Evolutionary conservation across 306 rosid genomes (phyloP), one percentile per base, ranked within the genome.

Genomic region (Malus asiatica): DNA sequence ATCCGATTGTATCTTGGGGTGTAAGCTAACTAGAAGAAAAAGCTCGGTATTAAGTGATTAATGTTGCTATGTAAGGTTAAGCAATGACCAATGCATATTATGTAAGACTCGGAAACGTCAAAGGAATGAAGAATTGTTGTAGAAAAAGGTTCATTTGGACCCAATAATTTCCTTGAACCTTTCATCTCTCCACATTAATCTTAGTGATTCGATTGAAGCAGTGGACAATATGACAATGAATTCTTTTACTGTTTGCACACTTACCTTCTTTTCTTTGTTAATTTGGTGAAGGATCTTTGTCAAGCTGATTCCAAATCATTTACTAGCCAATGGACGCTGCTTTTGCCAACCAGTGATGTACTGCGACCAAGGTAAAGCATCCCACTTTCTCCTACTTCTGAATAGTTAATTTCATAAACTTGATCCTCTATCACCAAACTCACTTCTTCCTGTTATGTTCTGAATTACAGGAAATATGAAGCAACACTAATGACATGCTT

Each of bases 401-500:
- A 48, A 68, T 57, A 29, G 25, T 42, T 32, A 23, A 29, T 70
- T 76, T 62, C 53, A 6, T 35, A n/a, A 3, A 22, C 52, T 33
- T 55, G 7, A 66, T 45, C 22, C 23, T 64, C 58, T 8, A 10
- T 46, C 59, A 9, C 25, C 58, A 55, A 38, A 27, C 61, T 66
- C 33, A 30, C 65, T 73, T 69, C 55, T 57, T 70, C 78, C 22
- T 76, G 68, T 69, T 72, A 55, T 55, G 57, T 69, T 64, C 30
- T 81, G 76, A 78, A 78, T 78, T 79, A 18, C 82, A 90, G 98
- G 97, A 92, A 79, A 84, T 86, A 83, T 84, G 99, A 92, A 78
- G 92, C 97, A 74, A 92, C 93, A 78, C 65, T 95, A 73, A 84
- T 92, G 90, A 89, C 99, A 13, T 90, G 97, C 83, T 79, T 95